A percentile compares a stretch with the other conserved stretches of the same genome.
Evolutionary conservation across 106 monocot genomes (phyloP).

Genomic region (Allium sativum): DNA sequence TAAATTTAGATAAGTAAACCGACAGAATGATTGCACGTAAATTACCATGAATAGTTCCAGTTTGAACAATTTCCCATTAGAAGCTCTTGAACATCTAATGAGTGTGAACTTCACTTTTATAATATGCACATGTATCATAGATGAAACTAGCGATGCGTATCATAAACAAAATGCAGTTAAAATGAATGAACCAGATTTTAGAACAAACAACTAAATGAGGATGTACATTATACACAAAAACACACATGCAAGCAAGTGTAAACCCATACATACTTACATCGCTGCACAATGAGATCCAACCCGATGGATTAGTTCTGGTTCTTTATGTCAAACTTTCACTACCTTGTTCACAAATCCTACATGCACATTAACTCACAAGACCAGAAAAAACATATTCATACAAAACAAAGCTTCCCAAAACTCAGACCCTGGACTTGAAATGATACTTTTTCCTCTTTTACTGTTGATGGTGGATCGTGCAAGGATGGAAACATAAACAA

Average conservation of each 20-base stretch:
- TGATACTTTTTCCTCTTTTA: background rate
- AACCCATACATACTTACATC: background rate
- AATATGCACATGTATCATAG: too few species aligned
- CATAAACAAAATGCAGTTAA: background rate
- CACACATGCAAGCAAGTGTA: background rate
- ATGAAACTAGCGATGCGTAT: too few species aligned
- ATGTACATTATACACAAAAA: background rate
- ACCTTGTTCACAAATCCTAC: background rate
- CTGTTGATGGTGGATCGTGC: background rate
- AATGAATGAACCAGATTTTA: background rate
- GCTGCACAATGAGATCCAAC: background rate
- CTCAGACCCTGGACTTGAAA: background rate
- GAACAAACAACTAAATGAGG: background rate
- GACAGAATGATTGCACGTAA: too few species aligned
- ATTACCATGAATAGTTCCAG: too few species aligned
- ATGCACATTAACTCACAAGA: background rate
- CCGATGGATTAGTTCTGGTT: background rate
- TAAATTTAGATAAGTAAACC: too few species aligned
- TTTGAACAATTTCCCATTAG: too few species aligned
- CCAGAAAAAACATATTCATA: background rate
- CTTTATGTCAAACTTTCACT: background rate
- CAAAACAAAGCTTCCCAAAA: background rate
- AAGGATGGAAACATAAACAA: background rate
- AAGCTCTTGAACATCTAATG: too few species aligned
- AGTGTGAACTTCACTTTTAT: too few species aligned